Base-by-base conservation (phyloP, 371 early-diverging fungal species). In the Mortierella sp. region DNA sequence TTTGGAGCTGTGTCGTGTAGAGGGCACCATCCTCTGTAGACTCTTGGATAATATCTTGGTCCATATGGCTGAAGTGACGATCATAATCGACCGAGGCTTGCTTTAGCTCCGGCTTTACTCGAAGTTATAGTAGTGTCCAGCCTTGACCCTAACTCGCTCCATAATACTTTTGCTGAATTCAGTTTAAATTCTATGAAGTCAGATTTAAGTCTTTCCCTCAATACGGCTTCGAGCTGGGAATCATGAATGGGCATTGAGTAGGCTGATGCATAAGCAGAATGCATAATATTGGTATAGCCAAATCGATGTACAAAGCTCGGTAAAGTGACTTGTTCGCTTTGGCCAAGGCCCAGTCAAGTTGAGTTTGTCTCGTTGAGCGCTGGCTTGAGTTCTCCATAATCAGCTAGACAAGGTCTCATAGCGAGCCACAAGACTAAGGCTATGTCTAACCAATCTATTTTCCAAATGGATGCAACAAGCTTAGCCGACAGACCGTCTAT, bases 281-380 rank as follows among this genome's bases (percentile, higher is more conserved):
- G 50, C 11, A 36, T 45, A 52, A 36, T 45, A 52, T 69, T 60
- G 3, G 50, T 68, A 58, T 48, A 68, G 36, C 40, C 55, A 53
- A 62, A 62, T 48, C 59, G 33, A 53, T 61, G 50, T 32, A 69
- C 69, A 19, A 69, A 69, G 41, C 40, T 69, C 55, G 61, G 45
- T 22, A 62, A 36, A 10, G 69, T 62, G 8, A 69, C 69, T 62
- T 69, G 69, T 21, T 69, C 69, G 21, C 52, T 50, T 50, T 70
- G 50, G 32, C 19, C 47, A 57, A 33, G 4, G 64, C 59, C 70
- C 65, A 70, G 10, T 33, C 15, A 59, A 65, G 48, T 22, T 65
- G 71, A 57, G 48, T 40, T 69, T 22, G 62, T 19, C 33, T 58
- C 22, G 58, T 22, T 32, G 8, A 24, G 1, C 32, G 8, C 16